Base-by-base conservation (phyloP, 2,329 filamentous ascomycete genomes). In the Rhynchosporium secalis region DNA sequence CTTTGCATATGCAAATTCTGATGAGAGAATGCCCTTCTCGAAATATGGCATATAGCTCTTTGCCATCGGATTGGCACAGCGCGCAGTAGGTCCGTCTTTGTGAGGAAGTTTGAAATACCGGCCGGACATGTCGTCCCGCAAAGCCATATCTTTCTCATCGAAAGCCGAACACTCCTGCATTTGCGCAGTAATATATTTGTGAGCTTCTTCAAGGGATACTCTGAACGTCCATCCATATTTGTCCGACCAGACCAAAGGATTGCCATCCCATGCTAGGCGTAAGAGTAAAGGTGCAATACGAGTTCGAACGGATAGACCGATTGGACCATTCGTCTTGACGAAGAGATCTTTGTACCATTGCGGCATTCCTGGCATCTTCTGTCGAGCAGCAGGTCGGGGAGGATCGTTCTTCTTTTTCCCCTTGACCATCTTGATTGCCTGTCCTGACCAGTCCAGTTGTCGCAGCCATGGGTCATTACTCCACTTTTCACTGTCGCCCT, bases 281-380 rank as follows among this genome's bases (percentile, higher is more conserved):
- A 99, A 79, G 12, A 99, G 78, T 20, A 99, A 78, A 0, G 95
- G 92, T 0, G 95, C 90, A 70, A 97, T 87, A 58, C 96, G 86
- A 40, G 92, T 96, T 51, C 96, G 86, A 0, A 98, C 93, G 0
- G 91, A 91, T 20, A 99, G 78, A 63, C 81, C 87, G 62, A 97
- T 95, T 49, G 83, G 83, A 0, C 82, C 78, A 62, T 86, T 84
- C 29, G 78, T 87, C 61, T 86, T 92, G 1, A 83, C 70, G 70
- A 96, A 96, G 1, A 99, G 79, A 73, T 92, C 92, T 72, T 95
- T 97, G 77, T 96, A 99, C 95, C 95, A 99, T 67, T 90, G 83
- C 0, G 95, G 95, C 89, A 91, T 95, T 13, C 95, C 95, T 0
- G 94, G 93, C 78, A 89, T 92, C 80, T 98, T 99, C 74, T 99